Evolutionary conservation across 768 basidiomycete species (phyloP).

Genomic region (Termitomyces titanicus): DNA sequence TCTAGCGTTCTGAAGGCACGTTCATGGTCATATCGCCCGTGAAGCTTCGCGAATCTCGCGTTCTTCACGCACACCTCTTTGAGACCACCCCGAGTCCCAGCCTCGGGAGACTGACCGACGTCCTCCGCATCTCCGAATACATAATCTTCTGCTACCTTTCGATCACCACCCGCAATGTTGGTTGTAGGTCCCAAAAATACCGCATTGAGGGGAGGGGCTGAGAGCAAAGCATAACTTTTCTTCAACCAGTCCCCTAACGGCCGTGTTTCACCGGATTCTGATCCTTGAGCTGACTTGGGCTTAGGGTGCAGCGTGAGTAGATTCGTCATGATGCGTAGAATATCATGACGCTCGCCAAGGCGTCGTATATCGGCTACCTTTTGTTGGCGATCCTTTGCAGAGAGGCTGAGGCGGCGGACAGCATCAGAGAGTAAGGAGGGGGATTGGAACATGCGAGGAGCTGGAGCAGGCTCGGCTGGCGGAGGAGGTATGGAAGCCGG

Average conservation of each 20-base stretch:
- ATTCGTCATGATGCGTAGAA: conserved; percentile 77
- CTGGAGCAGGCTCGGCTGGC: conserved; percentile 15
- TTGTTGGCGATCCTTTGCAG: conserved; percentile 53
- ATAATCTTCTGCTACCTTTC: conserved; percentile 61
- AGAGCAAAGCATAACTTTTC: conserved; percentile 39
- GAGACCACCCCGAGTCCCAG: conserved; percentile 24
- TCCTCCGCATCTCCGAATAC: conserved; percentile 17
- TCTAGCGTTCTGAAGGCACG: conserved; percentile 57
- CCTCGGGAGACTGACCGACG: conserved; percentile 1
- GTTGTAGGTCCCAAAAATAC: conserved; percentile 55
- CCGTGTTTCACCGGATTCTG: conserved; percentile 31
- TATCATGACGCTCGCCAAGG: conserved; percentile 50
- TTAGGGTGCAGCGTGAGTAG: conserved; percentile 56
- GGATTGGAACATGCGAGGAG: conserved; percentile 48
- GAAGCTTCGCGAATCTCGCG: conserved; percentile 51
- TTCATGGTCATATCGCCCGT: conserved; percentile 68
- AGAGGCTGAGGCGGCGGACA: conserved; percentile 58
- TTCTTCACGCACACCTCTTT: conserved; percentile 55
- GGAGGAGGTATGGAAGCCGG: conserved; percentile 17
- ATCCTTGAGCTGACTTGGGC: conserved; percentile 34
- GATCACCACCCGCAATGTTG: conserved; percentile 48
- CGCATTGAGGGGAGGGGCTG: conserved; percentile 47
- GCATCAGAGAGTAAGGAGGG: conserved; percentile 74
- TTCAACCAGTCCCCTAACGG: conserved; percentile 36
- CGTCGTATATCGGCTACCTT: conserved; percentile 35